Conservation (phyloP, 352 stramenopile genomes). For the Plasmopara muralis region DNA sequence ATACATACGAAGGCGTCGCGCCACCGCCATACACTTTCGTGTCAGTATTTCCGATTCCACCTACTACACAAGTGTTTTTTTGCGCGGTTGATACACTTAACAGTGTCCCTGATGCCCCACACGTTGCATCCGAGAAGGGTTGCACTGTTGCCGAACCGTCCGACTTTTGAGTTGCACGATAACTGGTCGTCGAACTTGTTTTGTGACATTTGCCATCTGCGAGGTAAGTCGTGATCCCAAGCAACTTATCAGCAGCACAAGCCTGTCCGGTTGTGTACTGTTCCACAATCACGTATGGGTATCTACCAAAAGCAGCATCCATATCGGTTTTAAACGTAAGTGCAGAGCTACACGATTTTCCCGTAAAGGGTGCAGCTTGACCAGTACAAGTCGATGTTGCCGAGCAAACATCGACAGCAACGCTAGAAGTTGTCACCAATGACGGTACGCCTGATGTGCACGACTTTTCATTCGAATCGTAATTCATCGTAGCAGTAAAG, state of each 20-base stretch:
- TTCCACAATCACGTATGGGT: constrained; percentile 9
- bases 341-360: constrained; percentile 1
- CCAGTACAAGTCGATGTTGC: constrained; percentile 3
- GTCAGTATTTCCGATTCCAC: not conserved
- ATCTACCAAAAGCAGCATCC: not conserved
- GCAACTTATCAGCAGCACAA: constrained; percentile 2
- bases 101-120: not conserved
- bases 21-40: constrained; percentile 10
- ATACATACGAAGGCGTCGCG: not conserved
- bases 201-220: constrained; percentile 4
- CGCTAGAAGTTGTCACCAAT: not conserved
- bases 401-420: not conserved
- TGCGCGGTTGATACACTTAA: not conserved
- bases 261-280: not conserved
- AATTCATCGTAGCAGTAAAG: constrained; percentile 1
- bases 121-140: not conserved
- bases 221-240: constrained; percentile 7
- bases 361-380: not conserved
- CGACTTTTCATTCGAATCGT: not conserved
- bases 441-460: not conserved
- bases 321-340: constrained; percentile 5
- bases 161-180: not conserved
- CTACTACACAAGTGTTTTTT: not conserved
- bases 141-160: constrained; percentile 2
- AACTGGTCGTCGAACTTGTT: not conserved